Evolutionary conservation across 768 basidiomycete genomes (phyloP), one percentile per base, ranked within the genome.

Genomic region (Hydnomerulius pinastri): DNA sequence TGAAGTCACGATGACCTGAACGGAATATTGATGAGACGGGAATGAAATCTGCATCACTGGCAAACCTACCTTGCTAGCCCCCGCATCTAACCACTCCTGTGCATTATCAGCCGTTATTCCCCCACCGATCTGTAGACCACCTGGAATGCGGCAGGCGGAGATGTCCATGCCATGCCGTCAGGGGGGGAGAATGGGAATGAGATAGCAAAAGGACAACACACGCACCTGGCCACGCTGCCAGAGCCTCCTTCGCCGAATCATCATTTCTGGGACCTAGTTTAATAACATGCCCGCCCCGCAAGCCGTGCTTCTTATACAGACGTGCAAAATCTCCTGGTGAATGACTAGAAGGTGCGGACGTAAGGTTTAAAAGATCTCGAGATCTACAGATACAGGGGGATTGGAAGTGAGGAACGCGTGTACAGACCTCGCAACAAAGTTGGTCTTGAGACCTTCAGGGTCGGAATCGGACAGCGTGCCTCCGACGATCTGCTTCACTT

Each of bases 401-500:
- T 21, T 50, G 18, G n/a, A n/a, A n/a, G n/a, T n/a, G n/a, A n/a
- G n/a, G n/a, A n/a, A 74, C 82, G 59, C 60, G n/a, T 7, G 2
- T 27, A 56, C 63, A 32, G 24, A 87, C 95, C 82, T 90, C 53
- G 95, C 83, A 36, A 97, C 83, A 63, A 95, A 98, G 68, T 99
- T 98, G 18, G 92, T 95, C 67, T 80, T 81, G 57, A 97, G 76
- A 33, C 64, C 66, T 20, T 76, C 71, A 6, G 87, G 81, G 28
- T 79, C 65, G 20, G 68, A 59, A 43, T 92, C 87, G 17, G 88
- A 90, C 25, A 99, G 78, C 4, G 93, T 95, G 4, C 95, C 92
- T 36, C 97, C 97, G 12, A 99, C 91, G 47, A 99, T 98, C 71
- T 99, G 97, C 72, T 98, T 98, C 50, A 99, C 97, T 61, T 92